Evolutionary conservation across 768 basidiomycete species (phyloP), one percentile per base, ranked within the genome.

Genomic region (Tylopilus plumbeoviolaceoides): DNA sequence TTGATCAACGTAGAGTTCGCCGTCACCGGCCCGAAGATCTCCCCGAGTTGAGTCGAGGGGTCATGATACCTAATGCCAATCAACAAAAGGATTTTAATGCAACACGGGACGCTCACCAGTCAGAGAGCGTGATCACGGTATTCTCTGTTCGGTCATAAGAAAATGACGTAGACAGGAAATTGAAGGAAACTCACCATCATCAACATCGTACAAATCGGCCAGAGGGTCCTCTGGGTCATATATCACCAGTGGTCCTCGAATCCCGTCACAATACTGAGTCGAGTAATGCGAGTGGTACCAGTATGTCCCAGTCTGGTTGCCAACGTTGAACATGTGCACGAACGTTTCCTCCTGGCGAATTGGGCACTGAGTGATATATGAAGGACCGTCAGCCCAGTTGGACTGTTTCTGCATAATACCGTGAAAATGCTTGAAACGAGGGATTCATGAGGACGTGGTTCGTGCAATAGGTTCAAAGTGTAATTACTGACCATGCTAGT

Each of bases 191-290:
- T 31, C 28, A 20, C 75, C 75, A 60, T 78, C 70, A 54, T 77
- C 76, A 5, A 76, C 67, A 45, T 76, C 76, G 41, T 77, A 77
- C 31, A 76, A 52, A 27, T 60, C 20, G 2, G 51, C 54, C 31
- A 71, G 61, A 17, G 76, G 76, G 50, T 77, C 75, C 17, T 51
- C 44, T 2, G 50, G 50, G 27, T 51, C 50, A 23, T 51, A 51
- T 20, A 51, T 51, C 30, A 51, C 44, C 35, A 33, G 46, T n/a
- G 58, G 57, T 1, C 73, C 74, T 28, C 74, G 66, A 39, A 46
- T 20, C 40, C 51, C 51, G 7, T 51, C 51, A 25, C 51, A 51
- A 25, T 40, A 40, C 5, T 51, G 51, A 14, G 3, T 18, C 9
- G n/a, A 4, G 17, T 46, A 46, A 15, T 51, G 51, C 5, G 51